phyloP scores from a whole-genome alignment of 257 asterid species.

The Linderniella brevidens region DNA sequence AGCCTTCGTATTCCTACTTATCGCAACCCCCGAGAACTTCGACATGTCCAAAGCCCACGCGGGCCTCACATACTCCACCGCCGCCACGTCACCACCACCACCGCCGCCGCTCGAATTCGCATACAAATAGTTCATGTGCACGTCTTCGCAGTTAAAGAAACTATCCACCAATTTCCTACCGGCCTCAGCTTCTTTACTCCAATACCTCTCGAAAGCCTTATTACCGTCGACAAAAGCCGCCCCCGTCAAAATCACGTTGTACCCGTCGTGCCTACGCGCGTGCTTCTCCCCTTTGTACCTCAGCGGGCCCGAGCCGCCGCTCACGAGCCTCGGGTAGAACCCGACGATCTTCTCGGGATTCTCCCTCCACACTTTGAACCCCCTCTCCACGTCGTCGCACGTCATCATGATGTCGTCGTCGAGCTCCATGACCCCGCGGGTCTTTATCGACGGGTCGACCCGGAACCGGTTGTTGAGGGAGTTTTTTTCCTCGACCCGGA shows the following conservation, averaged over 20 bases:
- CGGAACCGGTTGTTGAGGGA: constrained; percentile 82
- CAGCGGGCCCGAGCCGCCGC: constrained; percentile 30
- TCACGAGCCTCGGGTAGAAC: constrained; percentile 66
- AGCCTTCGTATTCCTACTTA: constrained; percentile 43
- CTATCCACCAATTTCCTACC: constrained; percentile 57
- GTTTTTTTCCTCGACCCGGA: constrained; percentile 56
- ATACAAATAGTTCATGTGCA: constrained; percentile 70
- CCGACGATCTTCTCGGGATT: constrained; percentile 71
- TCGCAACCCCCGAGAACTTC: constrained; percentile 73
- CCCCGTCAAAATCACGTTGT: constrained; percentile 81
- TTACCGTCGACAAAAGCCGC: constrained; percentile 64
- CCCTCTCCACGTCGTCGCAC: constrained; percentile 85
- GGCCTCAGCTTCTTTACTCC: constrained; percentile 43
- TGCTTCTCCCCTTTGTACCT: constrained; percentile 58
- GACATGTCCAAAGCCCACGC: constrained; percentile 73
- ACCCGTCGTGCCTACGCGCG: constrained; percentile 62
- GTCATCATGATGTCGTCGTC: constrained; percentile 96
- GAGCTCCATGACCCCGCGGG: constrained; percentile 80
- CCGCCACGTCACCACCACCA: constrained; percentile 30
- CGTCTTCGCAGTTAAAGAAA: constrained; percentile 79
- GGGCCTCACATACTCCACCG: constrained; percentile 59
- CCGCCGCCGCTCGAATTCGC: constrained; percentile 45
- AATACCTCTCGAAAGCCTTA: constrained; percentile 59
- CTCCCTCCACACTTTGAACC: constrained; percentile 80
- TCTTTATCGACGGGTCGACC: constrained; percentile 49